Conservation (phyloP, 2,329 filamentous ascomycete species). For the Pseudocercospora ulei region DNA sequence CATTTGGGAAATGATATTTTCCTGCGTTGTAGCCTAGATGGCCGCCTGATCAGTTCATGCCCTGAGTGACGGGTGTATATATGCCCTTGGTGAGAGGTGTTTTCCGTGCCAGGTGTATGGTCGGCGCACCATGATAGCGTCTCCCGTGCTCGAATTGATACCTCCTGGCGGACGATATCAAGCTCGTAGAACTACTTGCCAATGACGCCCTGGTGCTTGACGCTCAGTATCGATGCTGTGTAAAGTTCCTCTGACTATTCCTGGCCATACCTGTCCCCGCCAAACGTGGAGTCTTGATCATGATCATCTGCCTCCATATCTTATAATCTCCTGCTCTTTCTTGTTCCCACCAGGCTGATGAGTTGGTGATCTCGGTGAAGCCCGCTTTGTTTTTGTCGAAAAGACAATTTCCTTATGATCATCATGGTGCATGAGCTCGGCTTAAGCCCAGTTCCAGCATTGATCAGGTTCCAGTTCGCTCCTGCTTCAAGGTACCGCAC, state of each 20-base stretch:
- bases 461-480: neutral
- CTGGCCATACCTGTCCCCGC: conserved; percentile 18
- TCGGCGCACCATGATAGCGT: conserved; percentile 25
- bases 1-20: conserved; percentile 32
- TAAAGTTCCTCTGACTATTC: neutral
- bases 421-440: neutral
- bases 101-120: conserved; percentile 1
- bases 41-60: neutral
- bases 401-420: neutral
- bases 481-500: neutral
- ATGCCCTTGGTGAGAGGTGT: no score
- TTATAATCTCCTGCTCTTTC: neutral
- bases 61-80: no score
- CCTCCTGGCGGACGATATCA: conserved; percentile 8
- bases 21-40: conserved; percentile 24
- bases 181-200: conserved; percentile 19
- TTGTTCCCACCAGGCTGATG: neutral
- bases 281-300: conserved; percentile 28
- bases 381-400: neutral
- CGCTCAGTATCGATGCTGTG: conserved; percentile 1
- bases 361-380: neutral
- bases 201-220: conserved; percentile 12
- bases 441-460: conserved; percentile 1
- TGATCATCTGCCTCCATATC: conserved; percentile 27
- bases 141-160: conserved; percentile 26